Evolutionary conservation across 345 rosid species (phyloP).

Genomic region (Acer yangbiense): DNA sequence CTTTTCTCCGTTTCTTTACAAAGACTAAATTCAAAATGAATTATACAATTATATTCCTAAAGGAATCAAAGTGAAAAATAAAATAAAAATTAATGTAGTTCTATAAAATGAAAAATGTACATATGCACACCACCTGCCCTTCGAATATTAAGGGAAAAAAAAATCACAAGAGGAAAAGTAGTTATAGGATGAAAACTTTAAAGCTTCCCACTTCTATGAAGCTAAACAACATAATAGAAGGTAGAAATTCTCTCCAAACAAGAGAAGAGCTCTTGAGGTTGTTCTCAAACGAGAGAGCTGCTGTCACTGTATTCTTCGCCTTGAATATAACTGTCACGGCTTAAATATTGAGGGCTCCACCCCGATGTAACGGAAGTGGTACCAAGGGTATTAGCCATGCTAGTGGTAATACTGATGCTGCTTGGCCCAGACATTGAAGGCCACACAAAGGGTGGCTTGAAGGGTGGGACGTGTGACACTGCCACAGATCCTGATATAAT

Average conservation of each 20-base stretch:
- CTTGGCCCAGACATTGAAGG: conserved; percentile 27
- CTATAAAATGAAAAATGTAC: too few species aligned
- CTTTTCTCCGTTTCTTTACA: background rate
- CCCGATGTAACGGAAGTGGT: conserved; percentile 41
- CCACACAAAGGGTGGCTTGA: conserved; percentile 59
- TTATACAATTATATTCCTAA: too few species aligned
- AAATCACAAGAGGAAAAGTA: background rate
- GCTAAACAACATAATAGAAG: background rate
- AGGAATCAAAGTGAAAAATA: too few species aligned
- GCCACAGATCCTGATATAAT: conserved; percentile 41
- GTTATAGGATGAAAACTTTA: background rate
- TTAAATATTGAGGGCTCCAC: conserved; percentile 36
- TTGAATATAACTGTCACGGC: conserved; percentile 21
- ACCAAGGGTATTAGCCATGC: conserved; percentile 16
- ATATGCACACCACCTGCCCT: too few species aligned
- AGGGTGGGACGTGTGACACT: conserved; percentile 43
- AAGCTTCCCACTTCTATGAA: background rate
- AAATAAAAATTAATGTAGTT: too few species aligned
- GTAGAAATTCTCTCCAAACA: background rate
- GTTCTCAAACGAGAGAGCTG: conserved; percentile 27
- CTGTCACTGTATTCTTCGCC: conserved; percentile 27
- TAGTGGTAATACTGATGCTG: conserved; percentile 13
- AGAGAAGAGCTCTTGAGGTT: background rate
- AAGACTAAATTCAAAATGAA: too few species aligned
- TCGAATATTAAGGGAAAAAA: too few species aligned